Percentiles rank a stretch among this genome's conserved stretches.
phyloP scores from a whole-genome alignment of 73 alveolate genomes.

The Symbiodinium natans region DNA sequence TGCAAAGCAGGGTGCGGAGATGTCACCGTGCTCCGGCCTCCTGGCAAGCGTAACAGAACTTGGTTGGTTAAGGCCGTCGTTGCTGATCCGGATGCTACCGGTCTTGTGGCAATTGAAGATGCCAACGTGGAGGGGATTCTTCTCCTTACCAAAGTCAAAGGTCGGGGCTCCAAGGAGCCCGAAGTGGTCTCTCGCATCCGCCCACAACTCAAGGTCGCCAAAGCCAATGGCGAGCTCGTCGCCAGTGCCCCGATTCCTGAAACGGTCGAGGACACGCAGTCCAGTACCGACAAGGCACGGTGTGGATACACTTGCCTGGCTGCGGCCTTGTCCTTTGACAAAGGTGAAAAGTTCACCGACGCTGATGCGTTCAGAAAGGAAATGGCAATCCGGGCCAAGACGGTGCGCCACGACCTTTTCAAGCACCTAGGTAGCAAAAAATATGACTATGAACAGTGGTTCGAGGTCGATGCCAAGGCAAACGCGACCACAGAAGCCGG shows the following conservation, averaged over 20 bases:
- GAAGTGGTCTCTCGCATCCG: not conserved
- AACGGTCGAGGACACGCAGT: no score
- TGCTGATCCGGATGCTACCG: not conserved
- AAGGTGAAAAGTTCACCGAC: not conserved
- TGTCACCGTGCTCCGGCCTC: not conserved
- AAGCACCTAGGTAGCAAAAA: not conserved
- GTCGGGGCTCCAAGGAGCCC: not conserved
- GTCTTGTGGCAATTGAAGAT: not conserved
- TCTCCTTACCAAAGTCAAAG: not conserved
- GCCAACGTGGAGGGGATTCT: not conserved
- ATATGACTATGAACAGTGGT: not conserved
- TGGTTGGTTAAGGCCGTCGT: slow-evolving; percentile 17
- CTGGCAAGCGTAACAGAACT: not conserved
- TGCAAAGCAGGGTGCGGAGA: not conserved
- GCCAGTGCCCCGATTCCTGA: not conserved
- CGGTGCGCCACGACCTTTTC: not conserved
- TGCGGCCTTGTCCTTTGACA: not conserved
- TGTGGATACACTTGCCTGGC: slow-evolving; percentile 20
- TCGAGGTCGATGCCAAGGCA: not conserved
- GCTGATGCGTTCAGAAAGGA: no score
- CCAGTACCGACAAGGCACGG: no score
- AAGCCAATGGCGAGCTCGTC: not conserved
- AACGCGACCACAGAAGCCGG: not conserved
- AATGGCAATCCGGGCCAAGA: not conserved
- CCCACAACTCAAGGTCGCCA: no score